A percentile compares a stretch with the other conserved stretches of the same genome.
phyloP scores from a whole-genome alignment of 176 grass and related monocot species.

The Oryza nivara region DNA sequence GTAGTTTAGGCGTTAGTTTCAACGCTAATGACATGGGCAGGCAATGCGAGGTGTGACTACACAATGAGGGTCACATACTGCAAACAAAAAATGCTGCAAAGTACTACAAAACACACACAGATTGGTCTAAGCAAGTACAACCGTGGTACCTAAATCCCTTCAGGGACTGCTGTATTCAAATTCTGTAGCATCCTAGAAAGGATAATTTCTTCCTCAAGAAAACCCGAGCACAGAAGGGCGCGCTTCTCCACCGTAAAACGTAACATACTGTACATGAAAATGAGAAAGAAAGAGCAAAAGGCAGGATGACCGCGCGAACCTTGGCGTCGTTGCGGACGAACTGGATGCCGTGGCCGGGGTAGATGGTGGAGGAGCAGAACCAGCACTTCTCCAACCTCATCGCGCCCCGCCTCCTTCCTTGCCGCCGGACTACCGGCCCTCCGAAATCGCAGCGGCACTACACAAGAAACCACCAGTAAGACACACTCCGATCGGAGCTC shows the following conservation, averaged over 20 bases:
- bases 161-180: too few species aligned
- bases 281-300: neutral
- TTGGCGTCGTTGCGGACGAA: constrained; percentile 97
- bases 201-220: neutral
- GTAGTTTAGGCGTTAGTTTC: too few species aligned
- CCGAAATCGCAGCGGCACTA: neutral
- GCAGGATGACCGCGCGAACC: constrained; percentile 28
- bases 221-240: neutral
- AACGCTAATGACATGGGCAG: too few species aligned
- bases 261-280: neutral
- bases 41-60: too few species aligned
- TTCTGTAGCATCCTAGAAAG: too few species aligned
- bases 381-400: constrained; percentile 99
- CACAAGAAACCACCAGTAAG: neutral
- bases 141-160: too few species aligned
- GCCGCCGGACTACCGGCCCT: neutral
- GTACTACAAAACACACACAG: too few species aligned
- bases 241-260: neutral
- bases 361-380: constrained; percentile 97
- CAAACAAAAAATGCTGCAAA: too few species aligned
- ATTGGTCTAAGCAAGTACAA: too few species aligned
- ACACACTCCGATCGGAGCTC: neutral
- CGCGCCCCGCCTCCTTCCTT: constrained; percentile 35
- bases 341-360: constrained; percentile 93
- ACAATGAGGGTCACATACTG: too few species aligned